Evolutionary conservation across 352 stramenopile genomes (phyloP).

Genomic region (Peronospora belbahrii): DNA sequence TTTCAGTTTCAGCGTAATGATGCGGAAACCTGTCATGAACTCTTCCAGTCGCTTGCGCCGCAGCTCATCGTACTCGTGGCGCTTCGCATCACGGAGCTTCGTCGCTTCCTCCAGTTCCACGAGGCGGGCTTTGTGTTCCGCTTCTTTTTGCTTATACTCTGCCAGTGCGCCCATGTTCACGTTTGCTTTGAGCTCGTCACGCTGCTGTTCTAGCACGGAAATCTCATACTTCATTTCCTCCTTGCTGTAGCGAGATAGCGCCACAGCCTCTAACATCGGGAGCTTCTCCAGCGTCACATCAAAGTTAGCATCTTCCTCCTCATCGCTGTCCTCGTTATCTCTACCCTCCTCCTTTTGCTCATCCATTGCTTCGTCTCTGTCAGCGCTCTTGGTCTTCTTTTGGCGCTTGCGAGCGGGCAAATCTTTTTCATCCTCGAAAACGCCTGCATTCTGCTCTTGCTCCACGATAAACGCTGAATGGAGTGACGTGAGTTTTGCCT

Average conservation of each 20-base stretch:
- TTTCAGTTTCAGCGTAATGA: slow-evolving; percentile 99
- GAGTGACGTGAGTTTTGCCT: slow-evolving; percentile 61
- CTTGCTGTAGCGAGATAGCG: slow-evolving; percentile 83
- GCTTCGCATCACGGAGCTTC: slow-evolving; percentile 85
- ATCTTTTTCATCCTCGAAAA: slow-evolving; percentile 63
- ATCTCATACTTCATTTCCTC: slow-evolving; percentile 93
- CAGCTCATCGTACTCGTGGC: slow-evolving; percentile 94
- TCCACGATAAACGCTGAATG: slow-evolving; percentile 51
- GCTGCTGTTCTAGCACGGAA: slow-evolving; percentile 87
- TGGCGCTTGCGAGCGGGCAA: slow-evolving; percentile 34
- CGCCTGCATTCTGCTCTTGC: slow-evolving; percentile 63
- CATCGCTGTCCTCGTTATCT: slow-evolving; percentile 30
- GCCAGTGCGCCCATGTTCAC: slow-evolving; percentile 89
- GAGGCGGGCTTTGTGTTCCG: slow-evolving; percentile 91
- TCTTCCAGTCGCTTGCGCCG: slow-evolving; percentile 94
- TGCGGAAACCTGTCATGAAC: slow-evolving; percentile 98
- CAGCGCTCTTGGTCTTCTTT: slow-evolving; percentile 32
- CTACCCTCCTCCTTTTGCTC: slow-evolving; percentile 33
- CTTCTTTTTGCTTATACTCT: slow-evolving; percentile 92
- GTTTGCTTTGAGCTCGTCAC: slow-evolving; percentile 90
- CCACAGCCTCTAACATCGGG: slow-evolving; percentile 61
- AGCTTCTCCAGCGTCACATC: slow-evolving; percentile 47
- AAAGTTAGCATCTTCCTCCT: slow-evolving; percentile 30
- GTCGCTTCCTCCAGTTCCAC: slow-evolving; percentile 94
- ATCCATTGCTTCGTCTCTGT: slow-evolving; percentile 25